These are phyloP conservation scores for Fomitopsis serialis DNA, from an alignment of 768 basidiomycete genomes.

Conservation along the genomic window DNA sequence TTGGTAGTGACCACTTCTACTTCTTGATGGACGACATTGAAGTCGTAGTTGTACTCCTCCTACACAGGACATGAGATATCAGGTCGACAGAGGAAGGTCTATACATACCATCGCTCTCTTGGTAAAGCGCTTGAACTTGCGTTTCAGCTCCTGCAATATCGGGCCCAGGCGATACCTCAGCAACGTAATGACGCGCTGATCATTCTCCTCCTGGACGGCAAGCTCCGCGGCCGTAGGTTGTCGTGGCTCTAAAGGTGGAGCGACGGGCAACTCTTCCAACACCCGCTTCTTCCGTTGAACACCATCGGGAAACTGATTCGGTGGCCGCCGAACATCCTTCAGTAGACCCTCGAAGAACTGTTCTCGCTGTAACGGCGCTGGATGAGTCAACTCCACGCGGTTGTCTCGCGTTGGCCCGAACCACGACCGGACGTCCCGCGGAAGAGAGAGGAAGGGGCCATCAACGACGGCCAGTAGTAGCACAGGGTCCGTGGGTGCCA, in stretches of 20 bases:
- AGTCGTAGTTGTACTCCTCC: conserved; percentile 72
- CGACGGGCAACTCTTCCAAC: conserved; percentile 80
- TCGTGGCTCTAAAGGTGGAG: conserved; percentile 85
- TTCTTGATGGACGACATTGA: conserved; percentile 23
- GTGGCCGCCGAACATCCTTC: conserved; percentile 64
- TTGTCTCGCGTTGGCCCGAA: conserved; percentile 79
- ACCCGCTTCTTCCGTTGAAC: conserved; percentile 77
- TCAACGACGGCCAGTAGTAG: conserved; percentile 88
- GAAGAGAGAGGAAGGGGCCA: conserved; percentile 61
- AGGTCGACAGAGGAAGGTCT: neutral
- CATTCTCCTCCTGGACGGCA: conserved; percentile 76
- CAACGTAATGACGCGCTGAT: conserved; percentile 70
- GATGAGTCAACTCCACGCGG: conserved; percentile 56
- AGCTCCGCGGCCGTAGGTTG: conserved; percentile 79
- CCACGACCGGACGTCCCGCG: conserved; percentile 83
- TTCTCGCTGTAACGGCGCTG: conserved; percentile 50
- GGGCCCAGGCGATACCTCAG: conserved; percentile 90
- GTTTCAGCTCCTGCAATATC: conserved; percentile 82
- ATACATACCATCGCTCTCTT: conserved; percentile 67
- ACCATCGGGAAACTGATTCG: conserved; percentile 87
- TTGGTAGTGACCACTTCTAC: conserved; percentile 32
- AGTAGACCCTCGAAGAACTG: conserved; percentile 77
- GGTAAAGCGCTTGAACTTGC: conserved; percentile 88
- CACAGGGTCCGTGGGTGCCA: conserved; percentile 90
- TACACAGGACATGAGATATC: conserved; percentile 21